These are phyloP conservation scores for Solanum chilense DNA, from an alignment of 257 asterid genomes.

Conservation along the genomic window DNA sequence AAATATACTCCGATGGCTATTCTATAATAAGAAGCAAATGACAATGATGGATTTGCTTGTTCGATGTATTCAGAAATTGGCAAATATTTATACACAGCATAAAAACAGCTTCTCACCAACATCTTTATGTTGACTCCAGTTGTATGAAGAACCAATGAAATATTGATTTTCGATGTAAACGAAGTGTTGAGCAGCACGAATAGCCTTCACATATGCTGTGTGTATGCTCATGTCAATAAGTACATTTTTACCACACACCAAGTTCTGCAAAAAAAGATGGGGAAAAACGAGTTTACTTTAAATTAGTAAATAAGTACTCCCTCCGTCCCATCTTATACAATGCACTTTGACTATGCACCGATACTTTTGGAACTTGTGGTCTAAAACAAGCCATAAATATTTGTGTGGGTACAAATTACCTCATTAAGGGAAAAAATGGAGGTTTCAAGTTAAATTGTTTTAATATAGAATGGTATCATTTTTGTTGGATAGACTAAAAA, in stretches of 20 bases:
- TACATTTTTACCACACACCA: slow-evolving; percentile 90
- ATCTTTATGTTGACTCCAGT: slow-evolving; percentile 77
- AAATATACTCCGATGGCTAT: not conserved
- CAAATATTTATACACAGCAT: not conserved
- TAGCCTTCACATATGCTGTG: slow-evolving; percentile 85
- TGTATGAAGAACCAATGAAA: slow-evolving; percentile 91
- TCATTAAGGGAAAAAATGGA: not conserved
- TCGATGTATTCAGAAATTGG: not conserved
- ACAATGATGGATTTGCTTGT: not conserved
- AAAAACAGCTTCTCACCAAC: slow-evolving; percentile 39
- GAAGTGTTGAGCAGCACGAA: slow-evolving; percentile 92
- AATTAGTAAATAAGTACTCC: not conserved
- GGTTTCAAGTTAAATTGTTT: not conserved
- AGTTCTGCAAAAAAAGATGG: slow-evolving; percentile 44
- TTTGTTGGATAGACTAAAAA: not conserved
- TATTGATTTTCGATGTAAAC: slow-evolving; percentile 94
- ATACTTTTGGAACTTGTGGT: not conserved
- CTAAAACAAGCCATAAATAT: not conserved
- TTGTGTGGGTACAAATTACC: not conserved
- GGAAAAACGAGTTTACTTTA: not conserved
- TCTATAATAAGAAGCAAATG: not conserved
- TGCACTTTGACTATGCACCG: not conserved
- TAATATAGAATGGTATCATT: not conserved
- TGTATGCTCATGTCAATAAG: slow-evolving; percentile 98
- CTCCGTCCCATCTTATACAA: not conserved